These are phyloP conservation scores for Sclerotinia subarctica DNA, from an alignment of 2,329 filamentous ascomycete genomes.

Conservation along the genomic window DNA sequence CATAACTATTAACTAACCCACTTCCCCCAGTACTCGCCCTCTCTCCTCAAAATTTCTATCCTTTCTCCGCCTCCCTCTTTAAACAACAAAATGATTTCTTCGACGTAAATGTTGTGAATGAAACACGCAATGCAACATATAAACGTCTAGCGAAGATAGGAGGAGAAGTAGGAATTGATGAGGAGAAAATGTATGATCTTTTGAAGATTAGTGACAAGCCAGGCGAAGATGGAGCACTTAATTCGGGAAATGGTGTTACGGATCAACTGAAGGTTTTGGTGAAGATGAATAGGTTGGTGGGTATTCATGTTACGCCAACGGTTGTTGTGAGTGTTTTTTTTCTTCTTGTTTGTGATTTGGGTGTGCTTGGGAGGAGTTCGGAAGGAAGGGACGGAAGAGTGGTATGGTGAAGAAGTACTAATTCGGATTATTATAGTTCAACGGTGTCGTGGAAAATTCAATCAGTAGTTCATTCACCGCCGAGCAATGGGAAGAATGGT, in stretches of 20 bases:
- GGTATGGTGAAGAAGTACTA: background rate
- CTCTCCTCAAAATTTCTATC: slow-evolving; percentile 69
- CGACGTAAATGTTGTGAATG: slow-evolving; percentile 78
- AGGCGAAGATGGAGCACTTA: slow-evolving; percentile 64
- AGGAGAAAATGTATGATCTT: slow-evolving; percentile 64
- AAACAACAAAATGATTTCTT: slow-evolving; percentile 73
- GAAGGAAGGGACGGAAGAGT: background rate
- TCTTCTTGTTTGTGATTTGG: too few relatives aligned
- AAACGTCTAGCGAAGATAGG: slow-evolving; percentile 72
- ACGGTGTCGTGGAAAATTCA: slow-evolving; percentile 76
- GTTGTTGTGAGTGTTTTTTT: slow-evolving; percentile 50
- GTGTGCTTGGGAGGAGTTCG: background rate
- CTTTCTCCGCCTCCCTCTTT: slow-evolving; percentile 61
- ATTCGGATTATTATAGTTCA: slow-evolving; percentile 47
- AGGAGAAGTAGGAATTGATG: slow-evolving; percentile 63
- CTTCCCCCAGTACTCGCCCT: background rate
- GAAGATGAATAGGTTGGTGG: slow-evolving; percentile 73
- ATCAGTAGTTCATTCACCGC: slow-evolving; percentile 76
- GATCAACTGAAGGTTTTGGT: slow-evolving; percentile 80
- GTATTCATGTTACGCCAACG: slow-evolving; percentile 88
- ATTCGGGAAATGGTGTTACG: slow-evolving; percentile 78
- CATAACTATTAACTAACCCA: background rate
- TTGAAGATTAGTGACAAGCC: slow-evolving; percentile 68
- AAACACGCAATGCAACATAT: slow-evolving; percentile 83
- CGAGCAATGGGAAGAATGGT: slow-evolving; percentile 72